phyloP scores from a whole-genome alignment of 805 yeast genomes.

The Teunomyces funiuensis region DNA sequence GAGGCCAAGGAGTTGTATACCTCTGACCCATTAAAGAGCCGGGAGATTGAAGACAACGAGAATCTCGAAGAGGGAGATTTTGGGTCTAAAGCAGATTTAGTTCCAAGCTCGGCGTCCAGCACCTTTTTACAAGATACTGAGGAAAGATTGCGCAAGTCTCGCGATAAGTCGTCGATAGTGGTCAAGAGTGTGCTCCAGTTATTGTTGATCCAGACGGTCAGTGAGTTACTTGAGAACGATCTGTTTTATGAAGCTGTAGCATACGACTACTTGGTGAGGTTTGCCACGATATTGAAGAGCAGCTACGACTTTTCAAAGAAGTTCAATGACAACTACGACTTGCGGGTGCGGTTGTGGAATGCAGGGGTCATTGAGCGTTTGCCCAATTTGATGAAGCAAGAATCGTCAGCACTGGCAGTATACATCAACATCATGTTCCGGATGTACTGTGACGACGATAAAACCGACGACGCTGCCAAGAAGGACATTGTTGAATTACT shows the following conservation, averaged over 20 bases:
- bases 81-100: constrained; percentile 14
- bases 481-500: constrained; percentile 51
- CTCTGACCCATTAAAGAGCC: constrained; percentile 46
- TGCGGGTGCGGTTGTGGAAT: constrained; percentile 86
- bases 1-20: constrained; percentile 84
- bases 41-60: constrained; percentile 8
- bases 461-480: constrained; percentile 45
- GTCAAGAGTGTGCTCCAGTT: constrained; percentile 90
- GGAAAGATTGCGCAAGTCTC: constrained; percentile 42
- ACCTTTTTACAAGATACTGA: constrained; percentile 30
- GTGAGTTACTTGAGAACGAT: constrained; percentile 74
- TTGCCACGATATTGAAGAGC: constrained; percentile 59
- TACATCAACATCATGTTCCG: constrained; percentile 78
- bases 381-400: constrained; percentile 91
- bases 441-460: constrained; percentile 66
- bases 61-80: constrained; percentile 35
- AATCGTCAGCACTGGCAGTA: constrained; percentile 85
- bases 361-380: constrained; percentile 89
- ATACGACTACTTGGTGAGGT: constrained; percentile 54
- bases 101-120: constrained; percentile 9
- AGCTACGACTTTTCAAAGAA: constrained; percentile 82
- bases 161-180: constrained; percentile 72
- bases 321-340: constrained; percentile 85
- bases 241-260: constrained; percentile 71
- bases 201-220: constrained; percentile 80